Evolutionary conservation across 2,329 filamentous ascomycete genomes (phyloP), one percentile per base, ranked within the genome.

Genomic region (Colletotrichum tanaceti): DNA sequence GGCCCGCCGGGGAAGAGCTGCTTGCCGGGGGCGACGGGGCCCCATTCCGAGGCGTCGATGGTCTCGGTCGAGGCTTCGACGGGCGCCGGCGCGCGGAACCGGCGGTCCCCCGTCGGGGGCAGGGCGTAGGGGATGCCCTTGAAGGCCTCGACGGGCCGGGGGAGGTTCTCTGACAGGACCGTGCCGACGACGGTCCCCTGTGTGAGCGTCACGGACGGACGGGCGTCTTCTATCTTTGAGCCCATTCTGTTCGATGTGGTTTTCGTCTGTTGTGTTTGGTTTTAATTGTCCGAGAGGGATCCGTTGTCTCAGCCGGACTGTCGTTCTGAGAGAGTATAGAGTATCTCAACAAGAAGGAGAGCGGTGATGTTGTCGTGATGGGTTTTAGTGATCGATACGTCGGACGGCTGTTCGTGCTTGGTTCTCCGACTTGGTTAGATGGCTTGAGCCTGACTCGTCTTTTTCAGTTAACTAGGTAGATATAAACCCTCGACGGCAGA

Each of bases 71-170:
- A 70, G 43, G 71, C 62, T 41, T 70, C 67, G 24, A 84, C 71
- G 18, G 77, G 77, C 73, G 76, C 79, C 28, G 81, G 82, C 44
- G 74, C 79, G 47, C 74, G 82, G 76, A 84, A 89, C 60, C 83
- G 84, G 73, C 76, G 76, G 39, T 65, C 55, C 52, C 66, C 66
- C 39, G 66, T 69, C 14, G 66, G 66, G 10, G 75, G 72, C 72
- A 83, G 76, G n/a, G 83, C 85, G 70, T 82, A 87, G 1, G 85
- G 84, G 47, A 87, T 79, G 61, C 84, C 84, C 54, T 81, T 79
- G 75, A 83, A 87, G 11, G 79, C 79, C 44, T 86, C 83, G 55
- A 87, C 71, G n/a, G 80, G 73, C 59, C 79, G 80, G 9, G 84
- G 82, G 38, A 78, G 77, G 16, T 73, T 74, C 5, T 75, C 68